Percentiles rank a stretch among this genome's conserved stretches.
Conservation (phyloP, 31 red algal species). For the Odonthalia washingtoniensis region DNA sequence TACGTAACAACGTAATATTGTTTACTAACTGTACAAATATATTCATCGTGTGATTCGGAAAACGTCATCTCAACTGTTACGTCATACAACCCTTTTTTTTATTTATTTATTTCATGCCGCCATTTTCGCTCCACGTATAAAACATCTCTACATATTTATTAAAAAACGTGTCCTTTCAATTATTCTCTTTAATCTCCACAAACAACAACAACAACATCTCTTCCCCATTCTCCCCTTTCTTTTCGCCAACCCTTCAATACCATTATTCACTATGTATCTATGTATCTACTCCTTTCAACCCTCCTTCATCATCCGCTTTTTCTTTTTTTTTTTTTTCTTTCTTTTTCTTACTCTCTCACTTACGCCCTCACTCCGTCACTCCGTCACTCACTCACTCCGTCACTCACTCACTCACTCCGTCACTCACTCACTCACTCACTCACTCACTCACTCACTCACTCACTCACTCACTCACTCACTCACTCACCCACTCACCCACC, state of each 20-base stretch:
- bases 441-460: not conserved
- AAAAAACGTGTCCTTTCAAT: too few relatives aligned
- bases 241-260: not conserved
- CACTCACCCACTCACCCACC: not conserved
- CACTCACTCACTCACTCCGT: constrained; percentile 9
- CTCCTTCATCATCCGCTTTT: not conserved
- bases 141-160: too few relatives aligned
- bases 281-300: not conserved
- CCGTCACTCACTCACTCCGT: not conserved
- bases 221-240: not conserved
- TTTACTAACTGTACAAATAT: too few relatives aligned
- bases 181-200: too few relatives aligned
- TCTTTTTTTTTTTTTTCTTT: not conserved
- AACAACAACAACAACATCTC: not conserved
- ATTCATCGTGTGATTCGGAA: too few relatives aligned
- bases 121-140: too few relatives aligned
- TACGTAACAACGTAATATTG: too few relatives aligned
- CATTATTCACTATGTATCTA: not conserved
- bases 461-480: not conserved
- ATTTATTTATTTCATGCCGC: too few relatives aligned
- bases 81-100: too few relatives aligned
- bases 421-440: not conserved
- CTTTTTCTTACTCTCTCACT: not conserved
- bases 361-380: not conserved
- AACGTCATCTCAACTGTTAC: too few relatives aligned